These are phyloP conservation scores for Scleroderma bovista DNA, from an alignment of 768 basidiomycete species.

Conservation along the genomic window DNA sequence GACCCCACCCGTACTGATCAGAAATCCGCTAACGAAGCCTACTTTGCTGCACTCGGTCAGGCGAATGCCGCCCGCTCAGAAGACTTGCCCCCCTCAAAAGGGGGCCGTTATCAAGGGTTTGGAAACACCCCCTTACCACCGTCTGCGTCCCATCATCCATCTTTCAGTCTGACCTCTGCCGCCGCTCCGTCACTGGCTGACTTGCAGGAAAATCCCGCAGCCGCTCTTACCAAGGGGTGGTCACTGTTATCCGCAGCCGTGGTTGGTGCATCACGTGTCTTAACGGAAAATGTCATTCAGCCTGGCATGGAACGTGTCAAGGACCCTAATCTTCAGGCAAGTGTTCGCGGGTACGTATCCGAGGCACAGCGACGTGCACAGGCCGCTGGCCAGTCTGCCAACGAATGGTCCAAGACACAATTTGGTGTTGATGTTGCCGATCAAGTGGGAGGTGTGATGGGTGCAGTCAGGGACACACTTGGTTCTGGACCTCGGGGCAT, in stretches of 20 bases:
- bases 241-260: constrained; percentile 88
- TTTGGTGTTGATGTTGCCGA: constrained; percentile 84
- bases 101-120: constrained; percentile 91
- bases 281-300: constrained; percentile 85
- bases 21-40: constrained; percentile 80
- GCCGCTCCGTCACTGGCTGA: constrained; percentile 76
- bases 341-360: constrained; percentile 64
- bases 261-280: constrained; percentile 67
- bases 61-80: constrained; percentile 74
- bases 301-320: constrained; percentile 77
- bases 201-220: constrained; percentile 80
- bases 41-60: constrained; percentile 78
- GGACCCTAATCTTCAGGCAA: constrained; percentile 77
- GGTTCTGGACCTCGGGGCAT: constrained; percentile 49
- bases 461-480: constrained; percentile 53
- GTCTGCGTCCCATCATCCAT: constrained; percentile 50
- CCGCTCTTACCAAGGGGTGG: constrained; percentile 92
- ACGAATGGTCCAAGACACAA: constrained; percentile 71
- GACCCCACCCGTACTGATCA: constrained; percentile 42
- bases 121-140: constrained; percentile 58
- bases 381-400: constrained; percentile 56
- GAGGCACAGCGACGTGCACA: constrained; percentile 65
- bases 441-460: constrained; percentile 66
- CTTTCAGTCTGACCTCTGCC: constrained; percentile 70
- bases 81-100: constrained; percentile 87